A percentile compares a stretch with the other conserved stretches of the same genome.
Conservation (phyloP, 257 asterid genomes). For the Forsythia viridissima region DNA sequence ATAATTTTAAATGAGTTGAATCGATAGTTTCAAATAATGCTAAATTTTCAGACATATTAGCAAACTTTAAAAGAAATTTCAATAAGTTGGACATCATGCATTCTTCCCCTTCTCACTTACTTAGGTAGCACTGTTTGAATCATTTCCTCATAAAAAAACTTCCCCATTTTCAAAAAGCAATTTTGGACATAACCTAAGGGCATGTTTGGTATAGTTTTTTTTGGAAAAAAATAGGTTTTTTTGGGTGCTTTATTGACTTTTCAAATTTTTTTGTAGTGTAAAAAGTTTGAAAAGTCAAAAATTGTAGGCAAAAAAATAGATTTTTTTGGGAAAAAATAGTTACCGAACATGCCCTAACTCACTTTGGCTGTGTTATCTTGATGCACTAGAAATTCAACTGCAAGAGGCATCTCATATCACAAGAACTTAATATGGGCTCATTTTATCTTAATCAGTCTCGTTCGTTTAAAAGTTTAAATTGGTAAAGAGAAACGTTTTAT, state of each 20-base stretch:
- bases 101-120: conserved; percentile 34
- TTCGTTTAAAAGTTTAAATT: too few species aligned
- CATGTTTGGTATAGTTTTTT: too few species aligned
- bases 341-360: too few species aligned
- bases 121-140: conserved; percentile 68
- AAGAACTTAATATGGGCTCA: neutral
- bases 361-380: too few species aligned
- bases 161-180: neutral
- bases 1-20: neutral
- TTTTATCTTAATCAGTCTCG: neutral
- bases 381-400: neutral
- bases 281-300: too few species aligned
- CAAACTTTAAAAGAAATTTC: neutral
- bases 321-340: too few species aligned
- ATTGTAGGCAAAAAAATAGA: too few species aligned
- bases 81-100: neutral
- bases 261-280: too few species aligned
- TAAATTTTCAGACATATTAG: neutral
- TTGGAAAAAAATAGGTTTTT: too few species aligned
- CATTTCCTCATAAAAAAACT: conserved; percentile 35
- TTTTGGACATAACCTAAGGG: neutral
- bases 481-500: neutral
- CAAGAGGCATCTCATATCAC: neutral
- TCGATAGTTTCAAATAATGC: neutral
- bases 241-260: too few species aligned